Base-by-base conservation (phyloP, 1,284 basidiomycete genomes). In the Neotropicomus parvogracilis region DNA sequence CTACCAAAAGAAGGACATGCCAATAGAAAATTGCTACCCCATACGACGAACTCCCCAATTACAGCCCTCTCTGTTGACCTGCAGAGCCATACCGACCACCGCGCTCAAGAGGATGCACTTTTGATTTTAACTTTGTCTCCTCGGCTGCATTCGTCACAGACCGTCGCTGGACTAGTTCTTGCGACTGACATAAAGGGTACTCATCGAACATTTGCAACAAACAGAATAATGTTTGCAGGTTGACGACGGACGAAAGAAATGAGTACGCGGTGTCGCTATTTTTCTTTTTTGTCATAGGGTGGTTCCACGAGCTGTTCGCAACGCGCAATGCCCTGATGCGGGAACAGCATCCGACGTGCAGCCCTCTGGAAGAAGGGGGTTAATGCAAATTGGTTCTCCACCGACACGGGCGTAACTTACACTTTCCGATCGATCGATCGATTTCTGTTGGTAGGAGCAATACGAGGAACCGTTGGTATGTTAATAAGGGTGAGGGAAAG, bases 281-380 rank as follows among this genome's bases (percentile, higher is more conserved):
- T 31, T 65, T 66, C 20, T 63, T 71, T 27, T 62, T 64, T 35
- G 11, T 27, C 7, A 67, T 57, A 2, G 64, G 63, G 9, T 64
- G 65, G 50, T 32, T 57, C 4, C 72, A 72, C 40, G 56, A 55
- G 46, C 73, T 71, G 16, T 59, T 69, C 28, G 64, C 59, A 9
- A 49, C 53, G n/a, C 65, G 68, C 14, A 73, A 73, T 46, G 59
- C 72, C 31, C 52, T 72, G 32, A 44, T 60, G 37, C 70, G 71
- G 44, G 50, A 58, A 1, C 63, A 64, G 2, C 69, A 69, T 16
- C 60, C 71, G 6, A 61, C 58, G 16, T 46, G 53, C 16, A 56
- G 49, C n/a, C 71, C 70, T 1, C 44, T 52, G 4, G 45, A 54
- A 11, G 43, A 54, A 13, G 34, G 51, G 9, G 60, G 66, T 13